phyloP scores from a whole-genome alignment of 768 basidiomycete species.

The Suillus paluster region DNA sequence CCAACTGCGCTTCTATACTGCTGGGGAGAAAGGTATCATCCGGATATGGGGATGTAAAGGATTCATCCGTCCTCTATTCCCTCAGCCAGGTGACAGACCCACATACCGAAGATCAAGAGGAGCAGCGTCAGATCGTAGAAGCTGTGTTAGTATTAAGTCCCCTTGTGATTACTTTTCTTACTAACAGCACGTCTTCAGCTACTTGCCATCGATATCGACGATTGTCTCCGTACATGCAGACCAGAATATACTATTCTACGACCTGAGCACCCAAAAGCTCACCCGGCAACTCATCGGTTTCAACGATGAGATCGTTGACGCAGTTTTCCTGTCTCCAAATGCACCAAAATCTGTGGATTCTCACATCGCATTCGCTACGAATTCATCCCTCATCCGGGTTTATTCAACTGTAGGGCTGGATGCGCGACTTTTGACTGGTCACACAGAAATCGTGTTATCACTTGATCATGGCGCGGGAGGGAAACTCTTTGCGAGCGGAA shows the following conservation, averaged over 20 bases:
- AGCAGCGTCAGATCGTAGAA: constrained; percentile 82
- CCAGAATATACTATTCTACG: constrained; percentile 95
- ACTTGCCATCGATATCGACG: constrained; percentile 63
- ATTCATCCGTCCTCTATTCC: constrained; percentile 64
- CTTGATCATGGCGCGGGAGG: constrained; percentile 74
- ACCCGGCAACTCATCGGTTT: constrained; percentile 90
- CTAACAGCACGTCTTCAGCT: constrained; percentile 49
- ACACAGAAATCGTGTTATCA: constrained; percentile 89
- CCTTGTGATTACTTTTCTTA: constrained; percentile 9
- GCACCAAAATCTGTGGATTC: constrained; percentile 50
- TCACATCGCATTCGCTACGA: constrained; percentile 93
- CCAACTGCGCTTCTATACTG: constrained; percentile 78
- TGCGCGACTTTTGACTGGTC: constrained; percentile 85
- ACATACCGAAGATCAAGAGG: constrained; percentile 58
- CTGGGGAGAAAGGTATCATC: constrained; percentile 86
- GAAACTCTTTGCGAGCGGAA: constrained; percentile 81
- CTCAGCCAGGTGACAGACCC: constrained; percentile 50
- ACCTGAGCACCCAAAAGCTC: constrained; percentile 64
- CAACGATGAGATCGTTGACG: constrained; percentile 98
- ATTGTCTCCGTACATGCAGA: constrained; percentile 90
- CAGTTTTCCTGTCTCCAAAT: constrained; percentile 65
- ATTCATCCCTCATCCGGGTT: constrained; percentile 92
- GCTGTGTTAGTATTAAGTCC: constrained; percentile 66
- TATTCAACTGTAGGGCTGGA: constrained; percentile 81
- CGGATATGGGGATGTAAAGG: constrained; percentile 83